phyloP scores from a whole-genome alignment of 306 rosid species.

The Sophora flavescens region DNA sequence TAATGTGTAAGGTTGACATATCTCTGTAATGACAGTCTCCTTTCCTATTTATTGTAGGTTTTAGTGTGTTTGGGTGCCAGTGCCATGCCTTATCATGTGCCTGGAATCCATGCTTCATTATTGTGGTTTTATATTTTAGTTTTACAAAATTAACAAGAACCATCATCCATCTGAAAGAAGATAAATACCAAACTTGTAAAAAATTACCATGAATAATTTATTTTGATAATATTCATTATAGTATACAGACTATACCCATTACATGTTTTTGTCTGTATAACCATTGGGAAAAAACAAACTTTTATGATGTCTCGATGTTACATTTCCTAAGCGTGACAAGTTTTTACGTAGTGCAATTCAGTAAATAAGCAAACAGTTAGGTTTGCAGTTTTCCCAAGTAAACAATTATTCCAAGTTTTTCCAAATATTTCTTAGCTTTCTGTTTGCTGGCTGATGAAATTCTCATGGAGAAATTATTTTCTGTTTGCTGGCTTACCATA shows the following conservation, averaged over 20 bases:
- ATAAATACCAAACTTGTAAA: background rate
- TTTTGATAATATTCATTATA: background rate
- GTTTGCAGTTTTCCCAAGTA: conserved; percentile 22
- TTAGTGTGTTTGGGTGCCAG: conserved; percentile 4
- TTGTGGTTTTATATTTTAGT: conserved; percentile 16
- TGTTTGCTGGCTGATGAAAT: conserved; percentile 22
- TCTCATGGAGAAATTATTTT: conserved; percentile 35
- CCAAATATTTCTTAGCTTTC: conserved; percentile 21
- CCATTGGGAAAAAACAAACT: background rate
- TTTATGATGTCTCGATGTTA: conserved; percentile 13
- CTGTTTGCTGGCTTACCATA: conserved; percentile 26
- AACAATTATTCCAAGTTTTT: conserved; percentile 24
- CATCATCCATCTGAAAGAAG: background rate
- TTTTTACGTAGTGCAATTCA: conserved; percentile 8
- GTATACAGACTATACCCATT: background rate
- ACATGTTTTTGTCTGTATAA: conserved; percentile 1
- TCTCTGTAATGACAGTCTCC: background rate
- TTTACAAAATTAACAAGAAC: conserved; percentile 12
- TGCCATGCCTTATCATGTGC: conserved; percentile 17
- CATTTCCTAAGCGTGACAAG: conserved; percentile 25
- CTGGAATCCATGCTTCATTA: background rate
- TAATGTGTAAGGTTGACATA: conserved; percentile 25
- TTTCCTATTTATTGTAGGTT: conserved; percentile 16
- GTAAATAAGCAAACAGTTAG: conserved; percentile 1
- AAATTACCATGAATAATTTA: conserved; percentile 8